phyloP scores from a whole-genome alignment of 2,329 filamentous ascomycete genomes.

The Penicillium frequentans region DNA sequence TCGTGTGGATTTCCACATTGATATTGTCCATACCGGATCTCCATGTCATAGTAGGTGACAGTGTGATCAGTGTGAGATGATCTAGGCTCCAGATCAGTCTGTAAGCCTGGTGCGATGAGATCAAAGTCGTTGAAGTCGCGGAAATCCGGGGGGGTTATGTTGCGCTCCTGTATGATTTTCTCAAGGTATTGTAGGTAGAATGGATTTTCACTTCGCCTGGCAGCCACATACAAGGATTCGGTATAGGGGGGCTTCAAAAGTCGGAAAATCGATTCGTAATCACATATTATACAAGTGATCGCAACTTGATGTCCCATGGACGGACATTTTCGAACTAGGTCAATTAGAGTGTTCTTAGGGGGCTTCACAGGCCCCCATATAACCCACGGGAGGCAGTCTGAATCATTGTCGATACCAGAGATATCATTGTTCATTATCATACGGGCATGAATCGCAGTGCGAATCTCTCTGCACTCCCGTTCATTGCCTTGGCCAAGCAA shows the following conservation, averaged over 20 bases:
- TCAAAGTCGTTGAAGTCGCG: too few relatives aligned
- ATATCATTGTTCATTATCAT: slow-evolving; percentile 22
- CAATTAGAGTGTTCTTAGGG: not conserved
- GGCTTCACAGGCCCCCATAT: slow-evolving; percentile 16
- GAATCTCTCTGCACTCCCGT: slow-evolving; percentile 6
- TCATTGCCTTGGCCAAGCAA: slow-evolving; percentile 7
- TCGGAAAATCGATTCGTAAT: slow-evolving; percentile 7
- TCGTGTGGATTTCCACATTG: too few relatives aligned
- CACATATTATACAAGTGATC: slow-evolving; percentile 8
- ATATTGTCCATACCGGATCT: too few relatives aligned
- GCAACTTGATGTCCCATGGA: slow-evolving; percentile 14
- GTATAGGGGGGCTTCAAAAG: not conserved
- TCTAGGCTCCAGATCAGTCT: too few relatives aligned
- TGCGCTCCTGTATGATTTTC: too few relatives aligned
- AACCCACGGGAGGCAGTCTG: slow-evolving; percentile 11
- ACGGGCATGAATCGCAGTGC: slow-evolving; percentile 16
- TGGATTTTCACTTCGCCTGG: slow-evolving; percentile 11
- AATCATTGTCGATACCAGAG: slow-evolving; percentile 11
- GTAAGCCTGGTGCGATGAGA: too few relatives aligned
- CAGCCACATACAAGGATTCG: slow-evolving; percentile 7
- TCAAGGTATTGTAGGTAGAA: slow-evolving; percentile 7
- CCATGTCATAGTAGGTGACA: too few relatives aligned
- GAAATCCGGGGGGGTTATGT: too few relatives aligned
- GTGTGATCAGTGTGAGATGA: too few relatives aligned
- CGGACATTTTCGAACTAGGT: slow-evolving; percentile 9